Percentiles rank a stretch among this genome's conserved stretches.
phyloP scores from a whole-genome alignment of 2,329 filamentous ascomycete species.

The Colletotrichum sp. region DNA sequence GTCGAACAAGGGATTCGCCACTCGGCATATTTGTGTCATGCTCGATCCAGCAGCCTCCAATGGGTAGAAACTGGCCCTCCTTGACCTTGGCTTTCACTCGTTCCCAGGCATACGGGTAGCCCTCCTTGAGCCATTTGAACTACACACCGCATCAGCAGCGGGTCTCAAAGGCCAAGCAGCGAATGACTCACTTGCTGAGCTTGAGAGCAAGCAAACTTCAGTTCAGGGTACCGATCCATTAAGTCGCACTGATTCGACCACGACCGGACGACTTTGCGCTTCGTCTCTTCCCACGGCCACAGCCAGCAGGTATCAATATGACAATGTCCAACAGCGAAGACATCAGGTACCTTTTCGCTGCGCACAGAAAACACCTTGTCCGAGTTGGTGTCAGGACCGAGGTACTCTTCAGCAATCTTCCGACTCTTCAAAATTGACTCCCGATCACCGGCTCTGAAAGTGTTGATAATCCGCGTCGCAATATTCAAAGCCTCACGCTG shows the following conservation, averaged over 20 bases:
- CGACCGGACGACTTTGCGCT: slow-evolving; percentile 71
- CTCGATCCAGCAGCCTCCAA: slow-evolving; percentile 74
- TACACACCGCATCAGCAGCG: not conserved
- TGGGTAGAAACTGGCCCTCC: slow-evolving; percentile 69
- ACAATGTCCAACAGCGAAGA: slow-evolving; percentile 70
- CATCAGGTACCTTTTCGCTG: slow-evolving; percentile 55
- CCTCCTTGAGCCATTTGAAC: slow-evolving; percentile 68
- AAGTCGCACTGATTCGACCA: slow-evolving; percentile 74
- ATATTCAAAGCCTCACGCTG: slow-evolving; percentile 66
- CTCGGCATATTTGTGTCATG: slow-evolving; percentile 74
- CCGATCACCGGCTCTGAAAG: slow-evolving; percentile 65
- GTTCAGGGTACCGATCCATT: slow-evolving; percentile 71
- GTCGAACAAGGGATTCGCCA: slow-evolving; percentile 69
- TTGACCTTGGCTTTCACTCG: slow-evolving; percentile 71
- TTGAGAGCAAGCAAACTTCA: slow-evolving; percentile 68
- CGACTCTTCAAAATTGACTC: slow-evolving; percentile 60
- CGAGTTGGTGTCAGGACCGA: slow-evolving; percentile 65
- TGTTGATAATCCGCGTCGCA: slow-evolving; percentile 68
- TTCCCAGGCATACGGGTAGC: slow-evolving; percentile 69
- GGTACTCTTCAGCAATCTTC: slow-evolving; percentile 63
- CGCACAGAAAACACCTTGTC: slow-evolving; percentile 59
- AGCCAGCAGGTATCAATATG: slow-evolving; percentile 76
- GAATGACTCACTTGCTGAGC: slow-evolving; percentile 52
- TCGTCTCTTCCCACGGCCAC: slow-evolving; percentile 74
- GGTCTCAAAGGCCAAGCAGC: not conserved